A percentile compares a stretch with the other conserved stretches of the same genome.
phyloP scores from a whole-genome alignment of 139 green algal genomes.

The Chlorella sp. region DNA sequence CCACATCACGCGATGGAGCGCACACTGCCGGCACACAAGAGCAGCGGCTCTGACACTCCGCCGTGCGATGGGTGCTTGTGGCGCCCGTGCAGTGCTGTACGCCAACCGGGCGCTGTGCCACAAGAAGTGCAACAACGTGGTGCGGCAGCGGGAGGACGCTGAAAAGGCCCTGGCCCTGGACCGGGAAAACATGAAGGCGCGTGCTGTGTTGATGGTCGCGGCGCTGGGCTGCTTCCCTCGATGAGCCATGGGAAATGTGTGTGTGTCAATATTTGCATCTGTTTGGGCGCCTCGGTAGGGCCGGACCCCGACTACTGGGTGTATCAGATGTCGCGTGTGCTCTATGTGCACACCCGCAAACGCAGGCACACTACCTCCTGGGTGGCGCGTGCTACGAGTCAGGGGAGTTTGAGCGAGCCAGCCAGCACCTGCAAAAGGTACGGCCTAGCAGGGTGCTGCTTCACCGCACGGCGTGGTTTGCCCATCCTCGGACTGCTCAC shows the following conservation, averaged over 20 bases:
- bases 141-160: slow-evolving; percentile 26
- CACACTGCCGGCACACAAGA: neutral
- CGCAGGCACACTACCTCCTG: slow-evolving; percentile 52
- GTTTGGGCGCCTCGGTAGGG: neutral
- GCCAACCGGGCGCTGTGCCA: slow-evolving; percentile 40
- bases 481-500: neutral
- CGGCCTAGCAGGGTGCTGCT: neutral
- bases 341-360: neutral
- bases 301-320: too few species aligned
- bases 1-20: neutral
- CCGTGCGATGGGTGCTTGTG: neutral
- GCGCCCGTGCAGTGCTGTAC: slow-evolving; percentile 30
- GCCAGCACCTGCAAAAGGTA: slow-evolving; percentile 32
- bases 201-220: too few species aligned
- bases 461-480: neutral
- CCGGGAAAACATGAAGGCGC: slow-evolving; percentile 16
- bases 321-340: neutral
- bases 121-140: slow-evolving; percentile 30
- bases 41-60: neutral
- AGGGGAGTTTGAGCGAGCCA: slow-evolving; percentile 8
- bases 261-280: neutral
- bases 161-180: slow-evolving; percentile 21
- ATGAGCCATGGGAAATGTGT: neutral
- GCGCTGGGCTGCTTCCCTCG: neutral
- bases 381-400: slow-evolving; percentile 28